These are phyloP conservation scores for Marasmius oreades DNA, from an alignment of 1,284 basidiomycete species.

Conservation along the genomic window DNA sequence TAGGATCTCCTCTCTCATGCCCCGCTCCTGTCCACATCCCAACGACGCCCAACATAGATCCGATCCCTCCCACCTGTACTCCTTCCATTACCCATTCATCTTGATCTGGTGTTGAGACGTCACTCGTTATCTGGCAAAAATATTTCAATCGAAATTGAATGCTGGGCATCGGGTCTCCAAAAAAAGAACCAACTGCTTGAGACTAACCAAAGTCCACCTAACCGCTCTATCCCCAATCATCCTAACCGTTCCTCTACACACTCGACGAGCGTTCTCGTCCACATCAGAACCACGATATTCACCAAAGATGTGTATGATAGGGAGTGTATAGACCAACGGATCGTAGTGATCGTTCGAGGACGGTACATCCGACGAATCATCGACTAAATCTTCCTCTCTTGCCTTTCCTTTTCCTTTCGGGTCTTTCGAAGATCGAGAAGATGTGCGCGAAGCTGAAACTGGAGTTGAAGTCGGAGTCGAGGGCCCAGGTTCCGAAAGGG, in stretches of 20 bases:
- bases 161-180: background rate
- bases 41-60: conserved; percentile 47
- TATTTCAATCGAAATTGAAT: conserved; percentile 12
- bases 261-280: conserved; percentile 26
- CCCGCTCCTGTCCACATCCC: conserved; percentile 56
- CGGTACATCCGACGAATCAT: too few relatives aligned
- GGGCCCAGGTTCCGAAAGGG: background rate
- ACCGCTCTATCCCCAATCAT: conserved; percentile 49
- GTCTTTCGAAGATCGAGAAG: background rate
- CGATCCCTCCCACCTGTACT: conserved; percentile 51
- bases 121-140: conserved; percentile 21
- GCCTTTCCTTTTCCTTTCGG: conserved; percentile 11
- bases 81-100: conserved; percentile 52
- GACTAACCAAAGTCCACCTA: conserved; percentile 50
- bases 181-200: background rate
- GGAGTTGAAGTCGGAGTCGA: background rate
- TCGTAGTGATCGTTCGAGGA: conserved; percentile 6
- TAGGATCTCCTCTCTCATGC: conserved; percentile 44
- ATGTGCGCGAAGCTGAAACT: background rate
- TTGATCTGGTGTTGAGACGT: conserved; percentile 23
- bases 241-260: conserved; percentile 42
- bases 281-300: conserved; percentile 37
- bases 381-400: background rate
- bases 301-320: conserved; percentile 49
- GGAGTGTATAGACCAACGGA: conserved; percentile 32